Base-by-base conservation (phyloP, 768 basidiomycete genomes). In the Panaeolus papilionaceus region DNA sequence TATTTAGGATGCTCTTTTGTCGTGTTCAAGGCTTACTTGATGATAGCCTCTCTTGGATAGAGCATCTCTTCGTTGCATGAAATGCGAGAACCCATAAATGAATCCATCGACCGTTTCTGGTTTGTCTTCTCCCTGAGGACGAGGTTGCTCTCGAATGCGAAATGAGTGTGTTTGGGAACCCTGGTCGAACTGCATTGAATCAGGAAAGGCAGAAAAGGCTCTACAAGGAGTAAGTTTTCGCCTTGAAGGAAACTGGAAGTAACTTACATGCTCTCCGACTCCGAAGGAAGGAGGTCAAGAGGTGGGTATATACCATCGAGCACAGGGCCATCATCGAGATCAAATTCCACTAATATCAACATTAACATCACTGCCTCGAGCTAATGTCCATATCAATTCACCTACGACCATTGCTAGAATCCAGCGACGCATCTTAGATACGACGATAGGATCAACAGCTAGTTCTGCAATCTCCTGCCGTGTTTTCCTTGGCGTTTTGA, bases 171-270 rank as follows among this genome's bases (percentile, higher is more conserved):
- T 83, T 73, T 93, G 89, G 0, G 89, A 88, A 6, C 95, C 95
- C 75, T 96, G 90, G 58, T 93, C 89, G 66, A 94, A 94, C 65
- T 93, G 89, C 1, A 89, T 79, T 0, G 95, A 95, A 74, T 98
- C 96, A 0, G 96, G 96, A 73, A 98, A 95, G 0, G 94, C 89
- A 7, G 92, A 93, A 76, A 98, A 98, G 2, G 95, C 93, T 65
- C 96, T 98, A 69, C 62, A 63, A 20, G 33, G 26, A 9, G 12
- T 70, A 16, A 64, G 63, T n/a, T 66, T 69, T 61, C 42, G 37
- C 44, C 2, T 33, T 40, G 23, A 26, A 38, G 11, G 39, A 8
- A 38, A 69, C 64, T 47, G 58, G 62, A 38, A 63, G 28, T 18
- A 6, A n/a, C 42, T 61, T 37, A 96, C 95, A 98, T 89, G 72